Conservation (phyloP, 177 flowering plant species). For the Telopea speciosissima region DNA sequence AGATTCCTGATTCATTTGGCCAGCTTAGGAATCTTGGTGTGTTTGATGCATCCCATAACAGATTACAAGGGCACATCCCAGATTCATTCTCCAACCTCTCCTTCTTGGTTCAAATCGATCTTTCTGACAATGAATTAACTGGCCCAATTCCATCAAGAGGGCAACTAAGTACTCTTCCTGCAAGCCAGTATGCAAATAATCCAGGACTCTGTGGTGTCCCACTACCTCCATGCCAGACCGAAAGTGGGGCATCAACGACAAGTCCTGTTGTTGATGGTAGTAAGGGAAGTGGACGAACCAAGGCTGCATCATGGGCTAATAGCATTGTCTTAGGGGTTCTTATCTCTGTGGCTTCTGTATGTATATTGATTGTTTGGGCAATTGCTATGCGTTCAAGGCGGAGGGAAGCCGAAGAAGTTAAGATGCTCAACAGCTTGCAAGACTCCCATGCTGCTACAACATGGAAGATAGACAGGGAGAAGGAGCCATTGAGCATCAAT, state of each 20-base stretch:
- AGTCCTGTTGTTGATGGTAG: slow-evolving; percentile 11
- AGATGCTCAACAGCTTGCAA: slow-evolving; percentile 67
- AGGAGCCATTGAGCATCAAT: slow-evolving; percentile 89
- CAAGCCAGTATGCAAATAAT: slow-evolving; percentile 66
- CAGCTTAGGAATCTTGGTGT: slow-evolving; percentile 67
- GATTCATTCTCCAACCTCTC: slow-evolving; percentile 83
- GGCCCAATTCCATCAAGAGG: slow-evolving; percentile 83
- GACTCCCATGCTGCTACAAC: slow-evolving; percentile 72
- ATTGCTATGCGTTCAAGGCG: slow-evolving; percentile 65
- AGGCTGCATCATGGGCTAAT: slow-evolving; percentile 60
- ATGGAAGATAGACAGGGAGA: slow-evolving; percentile 87
- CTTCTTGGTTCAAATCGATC: slow-evolving; percentile 80
- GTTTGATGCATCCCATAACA: slow-evolving; percentile 86
- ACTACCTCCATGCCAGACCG: slow-evolving; percentile 51
- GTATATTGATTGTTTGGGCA: slow-evolving; percentile 71
- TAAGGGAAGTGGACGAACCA: slow-evolving; percentile 14
- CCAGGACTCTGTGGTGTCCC: slow-evolving; percentile 98
- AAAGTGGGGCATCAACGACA: slow-evolving; percentile 15
- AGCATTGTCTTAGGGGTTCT: slow-evolving; percentile 68
- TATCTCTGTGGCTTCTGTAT: slow-evolving; percentile 55
- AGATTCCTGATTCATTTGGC: slow-evolving; percentile 74
- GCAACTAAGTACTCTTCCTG: slow-evolving; percentile 87
- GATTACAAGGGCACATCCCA: slow-evolving; percentile 79
- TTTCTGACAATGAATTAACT: slow-evolving; percentile 65
- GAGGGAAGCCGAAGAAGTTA: slow-evolving; percentile 55